These are phyloP conservation scores for Alternaria metachromatica DNA, from an alignment of 2,329 filamentous ascomycete genomes.

Conservation along the genomic window DNA sequence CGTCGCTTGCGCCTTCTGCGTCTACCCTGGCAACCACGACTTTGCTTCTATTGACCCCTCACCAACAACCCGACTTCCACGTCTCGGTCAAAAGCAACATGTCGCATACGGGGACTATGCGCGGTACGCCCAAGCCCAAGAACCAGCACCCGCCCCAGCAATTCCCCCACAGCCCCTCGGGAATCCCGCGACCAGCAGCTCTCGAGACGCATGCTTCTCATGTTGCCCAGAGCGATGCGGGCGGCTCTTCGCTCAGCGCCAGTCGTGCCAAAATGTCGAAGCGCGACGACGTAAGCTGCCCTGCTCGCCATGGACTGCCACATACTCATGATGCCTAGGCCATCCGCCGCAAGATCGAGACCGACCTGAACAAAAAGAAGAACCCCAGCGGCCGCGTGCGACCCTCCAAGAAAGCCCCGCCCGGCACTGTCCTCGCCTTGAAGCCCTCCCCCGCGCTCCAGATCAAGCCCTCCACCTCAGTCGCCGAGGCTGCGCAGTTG, in stretches of 20 bases:
- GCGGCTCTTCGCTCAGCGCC: conserved; percentile 78
- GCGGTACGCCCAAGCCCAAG: conserved; percentile 77
- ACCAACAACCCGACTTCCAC: conserved; percentile 27
- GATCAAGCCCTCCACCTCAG: conserved; percentile 93
- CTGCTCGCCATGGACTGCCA: conserved; percentile 5
- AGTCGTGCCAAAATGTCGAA: conserved; percentile 97
- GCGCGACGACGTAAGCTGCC: conserved; percentile 85
- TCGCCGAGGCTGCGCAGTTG: conserved; percentile 94
- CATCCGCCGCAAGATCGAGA: conserved; percentile 96
- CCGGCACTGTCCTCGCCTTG: conserved; percentile 92
- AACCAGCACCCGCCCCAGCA: conserved; percentile 59
- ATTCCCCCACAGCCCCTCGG: conserved; percentile 71
- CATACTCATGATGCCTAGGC: conserved; percentile 64
- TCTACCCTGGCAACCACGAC: conserved; percentile 36
- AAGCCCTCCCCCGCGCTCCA: conserved; percentile 95
- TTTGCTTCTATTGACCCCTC: conserved; percentile 22
- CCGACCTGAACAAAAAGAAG: conserved; percentile 97
- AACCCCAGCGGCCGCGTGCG: conserved; percentile 77
- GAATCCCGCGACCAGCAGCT: conserved; percentile 76
- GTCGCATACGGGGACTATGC: conserved; percentile 69
- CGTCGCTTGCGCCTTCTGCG: conserved; percentile 21
- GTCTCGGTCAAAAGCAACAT: conserved; percentile 51
- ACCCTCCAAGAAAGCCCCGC: conserved; percentile 89
- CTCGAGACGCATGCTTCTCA: conserved; percentile 62
- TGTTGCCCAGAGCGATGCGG: conserved; percentile 63